phyloP scores from a whole-genome alignment of 371 early-diverging fungal genomes.

The Mortierella sp. region DNA sequence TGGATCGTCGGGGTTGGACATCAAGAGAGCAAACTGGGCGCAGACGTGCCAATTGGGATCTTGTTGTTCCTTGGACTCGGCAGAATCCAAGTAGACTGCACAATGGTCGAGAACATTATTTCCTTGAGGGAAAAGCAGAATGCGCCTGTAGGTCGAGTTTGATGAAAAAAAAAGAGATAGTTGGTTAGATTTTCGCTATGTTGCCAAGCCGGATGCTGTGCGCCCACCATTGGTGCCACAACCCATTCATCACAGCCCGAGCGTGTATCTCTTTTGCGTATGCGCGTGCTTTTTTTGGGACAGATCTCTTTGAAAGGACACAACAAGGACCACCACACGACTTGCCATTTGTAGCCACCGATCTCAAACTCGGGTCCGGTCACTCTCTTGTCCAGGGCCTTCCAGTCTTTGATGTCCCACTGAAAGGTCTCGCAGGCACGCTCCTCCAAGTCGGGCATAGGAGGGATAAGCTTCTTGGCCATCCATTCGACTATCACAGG shows the following conservation, averaged over 20 bases:
- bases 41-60: slow-evolving; percentile 87
- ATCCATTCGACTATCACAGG: slow-evolving; percentile 42
- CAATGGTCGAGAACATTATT: slow-evolving; percentile 79
- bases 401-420: slow-evolving; percentile 73
- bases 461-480: slow-evolving; percentile 44
- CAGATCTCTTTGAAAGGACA: background rate
- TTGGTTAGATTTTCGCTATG: background rate
- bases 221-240: background rate
- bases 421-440: slow-evolving; percentile 65
- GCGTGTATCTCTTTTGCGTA: background rate
- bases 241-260: background rate
- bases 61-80: slow-evolving; percentile 71
- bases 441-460: slow-evolving; percentile 61
- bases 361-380: slow-evolving; percentile 72
- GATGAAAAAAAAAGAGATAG: background rate
- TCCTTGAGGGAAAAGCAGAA: slow-evolving; percentile 93
- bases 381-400: slow-evolving; percentile 61
- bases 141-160: slow-evolving; percentile 68
- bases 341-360: slow-evolving; percentile 73
- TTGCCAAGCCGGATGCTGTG: background rate
- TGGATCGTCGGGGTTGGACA: slow-evolving; percentile 86
- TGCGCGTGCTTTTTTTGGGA: too few relatives aligned
- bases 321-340: background rate
- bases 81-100: slow-evolving; percentile 89
- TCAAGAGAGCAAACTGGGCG: slow-evolving; percentile 86